Evolutionary conservation across 2,329 filamentous ascomycete species (phyloP).

Genomic region (Rugonectria rugulosa): DNA sequence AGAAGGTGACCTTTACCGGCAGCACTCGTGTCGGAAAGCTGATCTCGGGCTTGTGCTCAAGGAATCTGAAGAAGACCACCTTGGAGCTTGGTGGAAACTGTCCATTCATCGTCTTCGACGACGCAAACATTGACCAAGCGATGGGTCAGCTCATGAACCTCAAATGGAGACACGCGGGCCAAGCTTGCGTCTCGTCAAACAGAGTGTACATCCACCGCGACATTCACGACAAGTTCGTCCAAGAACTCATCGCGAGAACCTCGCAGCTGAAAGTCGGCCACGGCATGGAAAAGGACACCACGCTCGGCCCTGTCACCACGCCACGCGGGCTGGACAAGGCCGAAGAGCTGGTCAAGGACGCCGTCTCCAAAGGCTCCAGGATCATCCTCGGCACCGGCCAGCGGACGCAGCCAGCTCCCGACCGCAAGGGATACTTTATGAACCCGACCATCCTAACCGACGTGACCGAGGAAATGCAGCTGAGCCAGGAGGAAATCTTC

Average conservation of each 20-base stretch:
- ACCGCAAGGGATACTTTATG: constrained; percentile 69
- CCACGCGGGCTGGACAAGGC: constrained; percentile 44
- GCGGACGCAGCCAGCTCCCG: constrained; percentile 41
- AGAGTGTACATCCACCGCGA: constrained; percentile 66
- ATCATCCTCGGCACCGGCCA: constrained; percentile 61
- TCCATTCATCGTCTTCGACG: constrained; percentile 70
- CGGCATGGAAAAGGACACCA: constrained; percentile 54
- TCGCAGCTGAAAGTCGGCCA: constrained; percentile 67
- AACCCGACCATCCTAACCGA: constrained; percentile 72
- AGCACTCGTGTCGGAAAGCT: constrained; percentile 73
- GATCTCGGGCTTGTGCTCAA: constrained; percentile 66
- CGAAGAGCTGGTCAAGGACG: constrained; percentile 64
- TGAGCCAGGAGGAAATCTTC: constrained; percentile 75
- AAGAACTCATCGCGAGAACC: constrained; percentile 60
- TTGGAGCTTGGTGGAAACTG: constrained; percentile 78
- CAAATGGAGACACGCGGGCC: constrained; percentile 64
- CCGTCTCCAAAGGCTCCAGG: constrained; percentile 67
- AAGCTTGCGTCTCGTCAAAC: constrained; percentile 74
- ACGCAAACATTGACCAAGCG: constrained; percentile 71
- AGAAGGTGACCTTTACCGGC: constrained; percentile 81
- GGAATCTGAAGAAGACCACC: constrained; percentile 70
- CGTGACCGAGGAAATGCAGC: constrained; percentile 71
- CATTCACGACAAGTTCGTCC: constrained; percentile 68
- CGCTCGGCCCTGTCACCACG: constrained; percentile 47
- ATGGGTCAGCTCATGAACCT: constrained; percentile 64